Evolutionary conservation across 768 basidiomycete genomes (phyloP).

Genomic region (Pleurotus cornucopiae): DNA sequence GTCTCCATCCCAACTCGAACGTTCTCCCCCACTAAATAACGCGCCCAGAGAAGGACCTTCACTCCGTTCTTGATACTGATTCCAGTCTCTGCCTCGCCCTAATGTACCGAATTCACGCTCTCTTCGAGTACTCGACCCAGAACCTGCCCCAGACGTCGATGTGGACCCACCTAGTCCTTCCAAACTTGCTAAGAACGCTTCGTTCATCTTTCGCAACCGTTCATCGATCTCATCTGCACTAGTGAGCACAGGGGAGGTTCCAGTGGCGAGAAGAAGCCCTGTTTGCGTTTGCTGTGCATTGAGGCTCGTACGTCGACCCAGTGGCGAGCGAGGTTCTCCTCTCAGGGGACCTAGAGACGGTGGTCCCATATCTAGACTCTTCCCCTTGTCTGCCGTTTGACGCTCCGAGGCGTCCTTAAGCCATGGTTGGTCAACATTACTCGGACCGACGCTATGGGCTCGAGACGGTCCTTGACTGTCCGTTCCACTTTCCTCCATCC

Average conservation of each 20-base stretch:
- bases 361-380: neutral
- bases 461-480: slow-evolving; percentile 4
- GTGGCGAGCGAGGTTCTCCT: neutral
- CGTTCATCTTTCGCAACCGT: slow-evolving; percentile 61
- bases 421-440: neutral
- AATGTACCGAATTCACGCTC: neutral
- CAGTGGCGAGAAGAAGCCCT: slow-evolving; percentile 17
- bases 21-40: neutral
- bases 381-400: neutral
- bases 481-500: slow-evolving; percentile 5
- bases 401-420: neutral
- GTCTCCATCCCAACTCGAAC: slow-evolving; percentile 7
- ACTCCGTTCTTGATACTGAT: neutral
- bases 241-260: slow-evolving; percentile 53
- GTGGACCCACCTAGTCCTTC: slow-evolving; percentile 47
- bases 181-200: slow-evolving; percentile 59
- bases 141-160: slow-evolving; percentile 10
- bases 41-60: neutral
- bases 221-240: slow-evolving; percentile 64
- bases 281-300: slow-evolving; percentile 1
- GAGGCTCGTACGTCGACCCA: slow-evolving; percentile 8
- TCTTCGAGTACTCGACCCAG: slow-evolving; percentile 8
- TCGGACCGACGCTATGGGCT: slow-evolving; percentile 7
- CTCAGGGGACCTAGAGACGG: neutral
- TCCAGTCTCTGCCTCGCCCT: slow-evolving; percentile 6